These are phyloP conservation scores for Candida ficus DNA, from an alignment of 805 yeast species.

Conservation along the genomic window DNA sequence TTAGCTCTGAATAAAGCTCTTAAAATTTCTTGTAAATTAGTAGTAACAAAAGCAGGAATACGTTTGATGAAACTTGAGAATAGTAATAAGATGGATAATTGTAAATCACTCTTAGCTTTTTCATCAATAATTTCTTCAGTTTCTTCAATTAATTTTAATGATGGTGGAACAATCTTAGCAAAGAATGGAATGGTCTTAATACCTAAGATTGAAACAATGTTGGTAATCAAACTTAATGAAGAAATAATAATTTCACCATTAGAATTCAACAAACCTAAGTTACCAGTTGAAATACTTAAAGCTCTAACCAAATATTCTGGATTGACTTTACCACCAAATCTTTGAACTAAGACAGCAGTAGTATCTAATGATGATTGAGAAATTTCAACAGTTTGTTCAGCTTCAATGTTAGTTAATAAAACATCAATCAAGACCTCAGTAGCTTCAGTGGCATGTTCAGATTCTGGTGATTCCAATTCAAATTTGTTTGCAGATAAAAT, in stretches of 20 bases:
- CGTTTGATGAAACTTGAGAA: conserved; percentile 72
- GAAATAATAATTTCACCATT: conserved; percentile 66
- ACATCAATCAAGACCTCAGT: conserved; percentile 47
- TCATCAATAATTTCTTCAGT: conserved; percentile 18
- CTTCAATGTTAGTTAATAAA: conserved; percentile 35
- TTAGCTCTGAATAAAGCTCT: conserved; percentile 51
- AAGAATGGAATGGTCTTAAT: conserved; percentile 80
- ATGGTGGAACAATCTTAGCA: conserved; percentile 78
- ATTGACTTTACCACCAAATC: conserved; percentile 51
- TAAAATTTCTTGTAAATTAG: conserved; percentile 61
- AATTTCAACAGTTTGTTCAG: conserved; percentile 34
- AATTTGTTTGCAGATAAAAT: conserved; percentile 62
- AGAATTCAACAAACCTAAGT: conserved; percentile 46
- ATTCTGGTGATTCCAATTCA: conserved; percentile 56
- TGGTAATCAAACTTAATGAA: conserved; percentile 66
- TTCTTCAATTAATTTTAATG: conserved; percentile 53
- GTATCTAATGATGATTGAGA: conserved; percentile 70
- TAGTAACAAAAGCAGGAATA: conserved; percentile 78
- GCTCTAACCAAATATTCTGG: conserved; percentile 42
- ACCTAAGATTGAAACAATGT: conserved; percentile 69
- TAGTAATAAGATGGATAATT: conserved; percentile 65
- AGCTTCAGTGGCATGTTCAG: conserved; percentile 42
- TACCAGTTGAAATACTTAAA: conserved; percentile 45
- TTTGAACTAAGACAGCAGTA: conserved; percentile 54
- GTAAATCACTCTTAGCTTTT: conserved; percentile 38